Evolutionary conservation across 139 green algal species (phyloP), one percentile per base, ranked within the genome.

Genomic region (Zygnema circumcarinatum): DNA sequence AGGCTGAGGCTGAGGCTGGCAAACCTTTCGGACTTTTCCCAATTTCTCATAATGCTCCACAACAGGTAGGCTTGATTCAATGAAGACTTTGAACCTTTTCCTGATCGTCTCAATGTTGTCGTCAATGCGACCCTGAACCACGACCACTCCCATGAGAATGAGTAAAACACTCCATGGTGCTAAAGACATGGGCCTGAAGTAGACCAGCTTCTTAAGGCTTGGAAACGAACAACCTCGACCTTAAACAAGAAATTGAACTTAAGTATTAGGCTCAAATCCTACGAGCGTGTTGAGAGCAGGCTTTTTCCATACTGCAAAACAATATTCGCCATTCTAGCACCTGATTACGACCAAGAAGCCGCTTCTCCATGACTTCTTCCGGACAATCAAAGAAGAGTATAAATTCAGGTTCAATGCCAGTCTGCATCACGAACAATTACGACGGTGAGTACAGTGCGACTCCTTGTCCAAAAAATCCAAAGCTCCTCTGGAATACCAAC

Each of bases 21-120:
- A 25, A 22, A 87, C 81, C 81, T 87, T 87, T 32, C 67, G 21
- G 25, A 87, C 81, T 83, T 81, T 80, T 22, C 81, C 67, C 1
- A 42, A 41, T 33, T 36, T 69, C 16, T 87, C 88, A 91, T 90
- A 90, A 68, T 90, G 42, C 7, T 88, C 52, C 38, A 87, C 52
- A 32, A 90, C 85, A 31, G 85, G 85, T 25, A 86, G 38, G 52
- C 78, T 90, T n/a, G 78, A 73, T 25, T 88, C 79, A 78, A 89
- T n/a, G 79, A 92, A 92, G 31, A 95, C 96, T 79, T 93, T 92
- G 89, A 99, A 99, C 38, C 96, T 94, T 92, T 98, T 99, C 33
- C 90, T 89, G 87, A 99, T 99, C 36, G 95, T 98, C 56, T 98
- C 95, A 40, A 96, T 94, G 89, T 99, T 99, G 93, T 99, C 97